Evolutionary conservation across 176 grass and related monocot species (phyloP).

Genomic region (Carex cristatella): DNA sequence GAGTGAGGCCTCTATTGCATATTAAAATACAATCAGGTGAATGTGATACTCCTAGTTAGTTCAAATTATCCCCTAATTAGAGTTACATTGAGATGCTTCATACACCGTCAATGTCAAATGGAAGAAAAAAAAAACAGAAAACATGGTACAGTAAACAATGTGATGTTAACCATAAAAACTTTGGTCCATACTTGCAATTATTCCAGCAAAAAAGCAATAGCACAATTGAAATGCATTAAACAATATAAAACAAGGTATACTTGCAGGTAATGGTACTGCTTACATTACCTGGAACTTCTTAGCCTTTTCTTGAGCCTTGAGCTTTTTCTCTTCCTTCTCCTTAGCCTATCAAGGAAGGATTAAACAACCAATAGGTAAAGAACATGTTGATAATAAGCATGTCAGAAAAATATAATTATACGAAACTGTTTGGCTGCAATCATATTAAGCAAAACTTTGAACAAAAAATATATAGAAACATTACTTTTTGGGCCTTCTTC

Average conservation of each 20-base stretch:
- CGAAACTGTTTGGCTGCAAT: no score
- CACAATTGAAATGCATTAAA: background rate
- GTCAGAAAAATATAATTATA: background rate
- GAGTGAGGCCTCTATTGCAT: background rate
- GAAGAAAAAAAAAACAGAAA: background rate
- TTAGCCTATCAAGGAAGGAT: conserved; percentile 33
- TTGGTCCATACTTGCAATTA: background rate
- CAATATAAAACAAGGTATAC: background rate
- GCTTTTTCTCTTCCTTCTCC: conserved; percentile 61
- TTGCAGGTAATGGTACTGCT: background rate
- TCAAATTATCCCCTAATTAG: background rate
- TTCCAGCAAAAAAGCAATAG: background rate
- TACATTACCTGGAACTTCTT: conserved; percentile 39
- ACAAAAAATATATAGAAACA: no score
- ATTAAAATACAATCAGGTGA: background rate
- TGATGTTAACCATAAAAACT: background rate
- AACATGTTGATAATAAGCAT: background rate
- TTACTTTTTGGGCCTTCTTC: conserved; percentile 64
- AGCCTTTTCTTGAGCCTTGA: conserved; percentile 53
- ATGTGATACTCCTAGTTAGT: background rate
- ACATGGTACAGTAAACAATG: background rate
- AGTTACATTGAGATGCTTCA: background rate
- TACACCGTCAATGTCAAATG: background rate
- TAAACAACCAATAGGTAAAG: background rate
- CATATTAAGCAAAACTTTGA: no score